phyloP scores from a whole-genome alignment of 371 early-diverging fungal genomes.

The Circinella umbellata region DNA sequence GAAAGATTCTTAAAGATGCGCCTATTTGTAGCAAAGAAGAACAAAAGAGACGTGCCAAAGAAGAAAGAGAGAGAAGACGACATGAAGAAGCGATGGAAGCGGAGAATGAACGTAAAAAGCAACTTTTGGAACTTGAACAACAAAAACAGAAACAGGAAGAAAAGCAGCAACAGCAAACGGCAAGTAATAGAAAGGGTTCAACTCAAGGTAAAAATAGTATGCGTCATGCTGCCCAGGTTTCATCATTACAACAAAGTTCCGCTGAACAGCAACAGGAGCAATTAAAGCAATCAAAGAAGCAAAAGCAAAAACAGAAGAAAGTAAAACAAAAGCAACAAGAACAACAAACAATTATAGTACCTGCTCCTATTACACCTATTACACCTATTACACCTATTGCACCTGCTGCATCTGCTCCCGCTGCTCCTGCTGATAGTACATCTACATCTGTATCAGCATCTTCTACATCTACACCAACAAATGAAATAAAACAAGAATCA shows the following conservation, averaged over 20 bases:
- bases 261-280: slow-evolving; percentile 20
- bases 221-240: neutral
- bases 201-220: no score
- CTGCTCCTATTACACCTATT: no score
- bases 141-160: neutral
- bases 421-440: no score
- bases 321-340: slow-evolving; percentile 9
- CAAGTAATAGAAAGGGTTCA: slow-evolving; percentile 6
- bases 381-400: no score
- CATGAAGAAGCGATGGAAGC: slow-evolving; percentile 29
- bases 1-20: slow-evolving; percentile 53
- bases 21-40: slow-evolving; percentile 38
- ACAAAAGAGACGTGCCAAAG: slow-evolving; percentile 27
- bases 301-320: neutral
- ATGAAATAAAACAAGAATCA: neutral
- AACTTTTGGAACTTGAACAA: neutral
- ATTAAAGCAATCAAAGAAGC: slow-evolving; percentile 4
- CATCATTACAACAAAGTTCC: slow-evolving; percentile 12
- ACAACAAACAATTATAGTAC: neutral
- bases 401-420: no score
- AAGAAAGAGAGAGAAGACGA: slow-evolving; percentile 21
- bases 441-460: no score
- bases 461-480: no score
- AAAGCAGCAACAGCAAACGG: neutral
- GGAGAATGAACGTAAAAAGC: slow-evolving; percentile 10